Evolutionary conservation across 2,329 filamentous ascomycete species (phyloP).

Genomic region (Triangularia verruculosa): DNA sequence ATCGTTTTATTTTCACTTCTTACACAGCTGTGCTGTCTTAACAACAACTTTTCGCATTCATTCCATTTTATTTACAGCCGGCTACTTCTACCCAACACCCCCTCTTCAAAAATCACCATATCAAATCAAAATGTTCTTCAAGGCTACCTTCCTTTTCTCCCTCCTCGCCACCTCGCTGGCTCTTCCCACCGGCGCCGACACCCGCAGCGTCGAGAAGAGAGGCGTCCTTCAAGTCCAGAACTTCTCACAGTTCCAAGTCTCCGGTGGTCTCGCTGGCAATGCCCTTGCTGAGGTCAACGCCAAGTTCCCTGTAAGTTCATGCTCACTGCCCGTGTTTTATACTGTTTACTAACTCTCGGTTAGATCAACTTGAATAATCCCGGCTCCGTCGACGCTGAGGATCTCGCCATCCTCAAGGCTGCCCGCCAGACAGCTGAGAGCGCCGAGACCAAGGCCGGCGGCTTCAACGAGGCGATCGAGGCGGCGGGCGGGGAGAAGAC

Average conservation of each 20-base stretch:
- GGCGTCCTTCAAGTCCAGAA: slow-evolving; percentile 31
- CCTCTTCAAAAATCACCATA: neutral
- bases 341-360: neutral
- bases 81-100: slow-evolving; percentile 11
- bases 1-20: slow-evolving; percentile 9
- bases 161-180: slow-evolving; percentile 37
- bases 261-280: slow-evolving; percentile 50
- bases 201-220: slow-evolving; percentile 29
- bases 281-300: slow-evolving; percentile 52
- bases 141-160: slow-evolving; percentile 37
- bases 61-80: slow-evolving; percentile 7
- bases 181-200: slow-evolving; percentile 27
- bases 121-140: slow-evolving; percentile 38
- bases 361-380: slow-evolving; percentile 45
- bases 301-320: slow-evolving; percentile 48
- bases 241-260: slow-evolving; percentile 47
- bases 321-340: neutral
- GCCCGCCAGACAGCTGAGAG: slow-evolving; percentile 50
- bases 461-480: slow-evolving; percentile 53
- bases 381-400: slow-evolving; percentile 43
- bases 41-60: slow-evolving; percentile 8
- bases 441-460: slow-evolving; percentile 49
- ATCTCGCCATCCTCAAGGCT: slow-evolving; percentile 49
- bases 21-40: slow-evolving; percentile 23
- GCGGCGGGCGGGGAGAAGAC: slow-evolving; percentile 40